Base-by-base conservation (phyloP, 2,329 filamentous ascomycete species). In the Paraphoma chrysanthemicola region DNA sequence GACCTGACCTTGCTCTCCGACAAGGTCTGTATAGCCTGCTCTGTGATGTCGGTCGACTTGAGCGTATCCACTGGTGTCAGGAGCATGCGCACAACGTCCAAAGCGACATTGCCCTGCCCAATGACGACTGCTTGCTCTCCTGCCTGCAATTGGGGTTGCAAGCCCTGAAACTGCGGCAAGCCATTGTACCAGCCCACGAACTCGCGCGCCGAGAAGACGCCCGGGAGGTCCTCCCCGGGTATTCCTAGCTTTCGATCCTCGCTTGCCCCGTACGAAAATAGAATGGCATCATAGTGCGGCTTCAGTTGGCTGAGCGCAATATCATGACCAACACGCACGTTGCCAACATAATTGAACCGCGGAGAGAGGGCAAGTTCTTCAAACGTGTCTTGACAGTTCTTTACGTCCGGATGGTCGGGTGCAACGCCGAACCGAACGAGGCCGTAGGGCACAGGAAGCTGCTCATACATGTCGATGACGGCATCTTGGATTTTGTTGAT, bases 131-230 rank as follows among this genome's bases (percentile, higher is more conserved):
- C 95, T 59, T 93, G 89, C 48, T 97, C 92, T 0, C 90, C 90
- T 9, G 83, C 81, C 0, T 87, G 85, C 28, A 98, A 83, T 70
- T 92, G 86, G 0, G 93, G 91, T n/a, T 85, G 80, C 7, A 97
- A 79, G 65, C 85, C 77, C 17, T 89, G 85, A 71, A 91, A 91
- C 66, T 96, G 91, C 0, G 95, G 95, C 2, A 97, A 83, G 2
- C 95, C 95, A 76, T 99, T 99, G 77, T 99, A 99, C 95, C 95
- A 99, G 16, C 93, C 95, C 1, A 99, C 95, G 74, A 98, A 97
- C 39, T 93, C 90, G 29, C 95, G 87, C 2, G 95, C 95, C 7
- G 93, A 97, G 73, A 93, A 90, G 16, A 98, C 87, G 2, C 91
- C 92, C 28, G 83, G 81, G 6, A 95, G 79, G 6, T 88, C 84